Evolutionary conservation across 352 stramenopile species (phyloP).

Genomic region (Globisporangium nunn): DNA sequence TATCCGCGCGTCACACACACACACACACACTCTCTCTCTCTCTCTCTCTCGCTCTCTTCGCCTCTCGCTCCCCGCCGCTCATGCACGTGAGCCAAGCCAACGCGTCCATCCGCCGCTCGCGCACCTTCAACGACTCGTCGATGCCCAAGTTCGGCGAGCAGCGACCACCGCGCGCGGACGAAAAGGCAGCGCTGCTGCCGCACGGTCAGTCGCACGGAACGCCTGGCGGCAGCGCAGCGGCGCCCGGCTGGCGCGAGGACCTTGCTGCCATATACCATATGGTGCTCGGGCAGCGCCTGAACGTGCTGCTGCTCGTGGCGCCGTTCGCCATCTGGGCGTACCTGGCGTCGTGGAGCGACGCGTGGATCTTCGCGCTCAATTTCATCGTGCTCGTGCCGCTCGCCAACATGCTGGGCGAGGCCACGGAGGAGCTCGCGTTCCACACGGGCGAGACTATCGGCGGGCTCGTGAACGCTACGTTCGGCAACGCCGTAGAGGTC

Average conservation of each 20-base stretch:
- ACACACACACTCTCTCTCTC: too few species aligned
- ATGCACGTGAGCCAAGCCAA: constrained; percentile 69
- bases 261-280: constrained; percentile 34
- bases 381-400: constrained; percentile 96
- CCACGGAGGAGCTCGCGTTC: constrained; percentile 95
- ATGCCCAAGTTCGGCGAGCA: constrained; percentile 10
- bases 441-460: constrained; percentile 97
- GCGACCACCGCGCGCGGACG: constrained; percentile 4
- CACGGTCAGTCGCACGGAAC: constrained; percentile 19
- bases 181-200: constrained; percentile 12
- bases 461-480: constrained; percentile 96
- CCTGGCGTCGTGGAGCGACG: constrained; percentile 54
- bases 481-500: constrained; percentile 97
- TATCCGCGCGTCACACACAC: neutral
- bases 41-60: neutral
- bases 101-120: constrained; percentile 45
- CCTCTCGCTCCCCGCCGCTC: neutral
- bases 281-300: constrained; percentile 49
- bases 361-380: constrained; percentile 92
- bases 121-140: constrained; percentile 28
- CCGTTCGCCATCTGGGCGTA: constrained; percentile 68
- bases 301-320: constrained; percentile 51
- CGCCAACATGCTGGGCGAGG: constrained; percentile 93
- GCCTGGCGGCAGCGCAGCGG: neutral
- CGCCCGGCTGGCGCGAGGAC: constrained; percentile 26